Evolutionary conservation across 805 yeast species (phyloP), one percentile per base, ranked within the genome.

Genomic region (Hyphopichia homilentoma): DNA sequence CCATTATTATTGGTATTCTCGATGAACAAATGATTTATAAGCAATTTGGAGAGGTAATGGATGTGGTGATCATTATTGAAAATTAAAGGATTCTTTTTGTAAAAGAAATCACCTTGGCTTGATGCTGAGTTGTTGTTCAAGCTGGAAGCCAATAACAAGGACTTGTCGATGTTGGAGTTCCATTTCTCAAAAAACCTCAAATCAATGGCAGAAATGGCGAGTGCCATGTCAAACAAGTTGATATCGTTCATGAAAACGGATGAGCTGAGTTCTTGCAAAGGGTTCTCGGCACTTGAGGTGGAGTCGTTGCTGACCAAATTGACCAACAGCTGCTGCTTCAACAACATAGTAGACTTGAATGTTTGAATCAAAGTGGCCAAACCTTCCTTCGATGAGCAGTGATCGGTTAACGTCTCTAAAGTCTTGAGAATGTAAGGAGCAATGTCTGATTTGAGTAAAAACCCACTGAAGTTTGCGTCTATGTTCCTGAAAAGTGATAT

Each of bases 161-260:
- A 82, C 36, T 81, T 77, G 59, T 90, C 97, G 9, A 65, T 58
- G 39, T 81, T 72, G 3, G 96, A 88, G 35, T 84, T 80, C 97
- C 97, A 90, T 2, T 58, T 48, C 13, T 57, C 58, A 54, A 76
- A 78, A 47, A 83, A 84, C 32, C 70, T 71, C 36, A 80, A 61
- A 52, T 84, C 86, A 36, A 88, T 80, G 14, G 66, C 60, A 41
- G 80, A 79, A 25, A 90, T 72, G 43, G 81, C 81, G 8, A 64
- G 52, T 0, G 90, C 84, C 24, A 89, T 58, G 5, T 65, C 63
- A 3, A 72, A 64, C 12, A 77, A 48, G 43, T 78, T 74, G 20
- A 75, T 38, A 21, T 55, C 50, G 19, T 72, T 69, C 38, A 87
- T 47, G 48, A 89, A 84, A 5, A 59, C 50, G 3, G 72, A 70